Percentiles rank a stretch among this genome's conserved stretches.
Conservation (phyloP, 1,284 basidiomycete genomes). For the Sphaerobolus stellatus region DNA sequence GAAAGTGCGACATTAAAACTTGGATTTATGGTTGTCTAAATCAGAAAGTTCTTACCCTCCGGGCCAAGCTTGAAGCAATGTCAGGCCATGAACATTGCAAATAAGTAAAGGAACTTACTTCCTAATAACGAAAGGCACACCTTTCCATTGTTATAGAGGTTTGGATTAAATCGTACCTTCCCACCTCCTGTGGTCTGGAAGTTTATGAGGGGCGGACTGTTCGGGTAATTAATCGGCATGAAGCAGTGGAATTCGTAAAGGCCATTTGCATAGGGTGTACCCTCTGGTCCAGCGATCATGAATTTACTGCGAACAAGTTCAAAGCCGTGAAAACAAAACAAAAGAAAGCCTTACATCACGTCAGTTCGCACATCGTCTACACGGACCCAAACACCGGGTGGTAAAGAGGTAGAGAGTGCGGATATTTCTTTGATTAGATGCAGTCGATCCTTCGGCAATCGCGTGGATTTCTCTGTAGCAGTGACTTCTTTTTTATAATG, state of each 20-base stretch:
- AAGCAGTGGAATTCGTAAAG: slow-evolving; percentile 60
- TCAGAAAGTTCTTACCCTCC: slow-evolving; percentile 45
- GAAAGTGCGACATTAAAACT: background rate
- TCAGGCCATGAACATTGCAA: background rate
- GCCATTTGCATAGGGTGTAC: slow-evolving; percentile 53
- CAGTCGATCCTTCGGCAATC: slow-evolving; percentile 49
- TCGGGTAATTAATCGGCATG: slow-evolving; percentile 50
- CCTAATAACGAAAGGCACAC: slow-evolving; percentile 55
- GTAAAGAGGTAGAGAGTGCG: slow-evolving; percentile 52
- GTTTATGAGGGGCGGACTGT: slow-evolving; percentile 45
- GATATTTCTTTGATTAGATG: slow-evolving; percentile 56
- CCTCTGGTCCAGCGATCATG: slow-evolving; percentile 56
- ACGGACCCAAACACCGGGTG: slow-evolving; percentile 54
- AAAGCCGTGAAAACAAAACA: background rate
- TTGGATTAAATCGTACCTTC: slow-evolving; percentile 53
- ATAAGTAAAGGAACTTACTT: slow-evolving; percentile 19
- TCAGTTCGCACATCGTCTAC: slow-evolving; percentile 58
- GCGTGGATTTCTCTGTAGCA: slow-evolving; percentile 38
- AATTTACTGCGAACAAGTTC: slow-evolving; percentile 39
- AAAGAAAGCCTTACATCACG: slow-evolving; percentile 38
- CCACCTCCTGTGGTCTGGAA: slow-evolving; percentile 53
- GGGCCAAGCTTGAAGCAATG: slow-evolving; percentile 36
- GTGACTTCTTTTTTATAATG: slow-evolving; percentile 36
- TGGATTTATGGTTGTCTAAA: background rate
- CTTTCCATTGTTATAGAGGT: slow-evolving; percentile 50